phyloP scores from a whole-genome alignment of 2,329 filamentous ascomycete genomes.

The Hymenoscyphus scutula region DNA sequence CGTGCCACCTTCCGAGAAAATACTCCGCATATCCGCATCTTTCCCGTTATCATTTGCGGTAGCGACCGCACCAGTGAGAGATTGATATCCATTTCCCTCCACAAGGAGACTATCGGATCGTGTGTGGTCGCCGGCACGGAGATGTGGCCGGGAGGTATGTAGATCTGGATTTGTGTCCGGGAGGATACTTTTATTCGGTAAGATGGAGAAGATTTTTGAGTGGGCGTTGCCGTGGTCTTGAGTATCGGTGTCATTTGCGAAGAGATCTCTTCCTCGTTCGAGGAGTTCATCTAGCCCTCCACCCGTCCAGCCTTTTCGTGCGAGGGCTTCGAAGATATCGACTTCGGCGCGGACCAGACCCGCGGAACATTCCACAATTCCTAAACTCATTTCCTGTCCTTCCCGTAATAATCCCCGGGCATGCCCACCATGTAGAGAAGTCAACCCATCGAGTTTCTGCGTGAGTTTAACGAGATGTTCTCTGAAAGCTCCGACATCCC shows the following conservation, averaged over 20 bases:
- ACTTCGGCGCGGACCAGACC: slow-evolving; percentile 66
- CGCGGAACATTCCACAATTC: slow-evolving; percentile 63
- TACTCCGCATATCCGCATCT: slow-evolving; percentile 45
- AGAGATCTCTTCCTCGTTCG: slow-evolving; percentile 62
- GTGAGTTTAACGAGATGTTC: slow-evolving; percentile 64
- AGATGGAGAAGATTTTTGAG: slow-evolving; percentile 61
- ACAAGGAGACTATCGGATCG: slow-evolving; percentile 55
- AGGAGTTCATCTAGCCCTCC: slow-evolving; percentile 65
- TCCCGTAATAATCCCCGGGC: slow-evolving; percentile 59
- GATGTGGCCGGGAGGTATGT: slow-evolving; percentile 28
- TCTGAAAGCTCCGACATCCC: slow-evolving; percentile 61
- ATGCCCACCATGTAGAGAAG: slow-evolving; percentile 58
- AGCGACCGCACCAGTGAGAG: slow-evolving; percentile 49
- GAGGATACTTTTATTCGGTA: slow-evolving; percentile 63
- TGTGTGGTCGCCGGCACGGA: slow-evolving; percentile 6
- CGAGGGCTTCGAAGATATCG: slow-evolving; percentile 66
- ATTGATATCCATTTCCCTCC: slow-evolving; percentile 55
- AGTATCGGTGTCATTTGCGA: slow-evolving; percentile 44
- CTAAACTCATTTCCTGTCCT: slow-evolving; percentile 61
- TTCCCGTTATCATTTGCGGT: slow-evolving; percentile 20
- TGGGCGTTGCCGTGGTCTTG: slow-evolving; percentile 39
- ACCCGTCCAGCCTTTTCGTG: slow-evolving; percentile 65
- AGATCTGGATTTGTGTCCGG: slow-evolving; percentile 45
- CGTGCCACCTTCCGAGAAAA: slow-evolving; percentile 47
- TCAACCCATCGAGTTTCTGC: slow-evolving; percentile 59